These are phyloP conservation scores for Aspergillus tamarii DNA, from an alignment of 2,329 filamentous ascomycete species.

Conservation along the genomic window DNA sequence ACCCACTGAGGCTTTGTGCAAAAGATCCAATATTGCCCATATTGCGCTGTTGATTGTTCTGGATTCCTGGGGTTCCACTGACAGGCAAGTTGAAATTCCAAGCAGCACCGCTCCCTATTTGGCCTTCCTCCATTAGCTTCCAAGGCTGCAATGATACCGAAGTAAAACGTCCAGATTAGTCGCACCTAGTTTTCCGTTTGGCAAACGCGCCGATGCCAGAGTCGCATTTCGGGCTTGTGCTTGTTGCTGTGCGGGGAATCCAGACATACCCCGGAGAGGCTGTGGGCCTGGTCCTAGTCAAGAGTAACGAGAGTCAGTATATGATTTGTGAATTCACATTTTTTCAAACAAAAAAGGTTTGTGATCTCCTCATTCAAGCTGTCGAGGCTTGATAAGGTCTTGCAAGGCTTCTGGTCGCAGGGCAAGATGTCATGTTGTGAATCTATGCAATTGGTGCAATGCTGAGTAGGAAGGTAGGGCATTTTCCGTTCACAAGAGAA, in stretches of 20 bases:
- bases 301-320: conserved; percentile 19
- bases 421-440: conserved; percentile 20
- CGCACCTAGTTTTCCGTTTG: conserved; percentile 60
- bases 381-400: background rate
- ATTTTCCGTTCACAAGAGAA: conserved; percentile 8
- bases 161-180: background rate
- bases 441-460: conserved; percentile 26
- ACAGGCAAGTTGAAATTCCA: conserved; percentile 62
- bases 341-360: background rate
- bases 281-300: conserved; percentile 53
- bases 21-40: conserved; percentile 58
- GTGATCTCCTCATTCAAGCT: too few relatives aligned
- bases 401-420: conserved; percentile 23
- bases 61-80: conserved; percentile 56
- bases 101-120: conserved; percentile 56
- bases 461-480: background rate
- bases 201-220: conserved; percentile 53
- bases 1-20: conserved; percentile 59
- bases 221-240: conserved; percentile 51
- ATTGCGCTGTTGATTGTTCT: conserved; percentile 54
- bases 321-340: background rate
- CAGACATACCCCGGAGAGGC: conserved; percentile 56
- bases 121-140: conserved; percentile 27
- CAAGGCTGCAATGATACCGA: conserved; percentile 3
- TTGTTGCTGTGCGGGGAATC: conserved; percentile 58